These are phyloP conservation scores for Triangularia setosa DNA, from an alignment of 2,329 filamentous ascomycete species.

Conservation along the genomic window DNA sequence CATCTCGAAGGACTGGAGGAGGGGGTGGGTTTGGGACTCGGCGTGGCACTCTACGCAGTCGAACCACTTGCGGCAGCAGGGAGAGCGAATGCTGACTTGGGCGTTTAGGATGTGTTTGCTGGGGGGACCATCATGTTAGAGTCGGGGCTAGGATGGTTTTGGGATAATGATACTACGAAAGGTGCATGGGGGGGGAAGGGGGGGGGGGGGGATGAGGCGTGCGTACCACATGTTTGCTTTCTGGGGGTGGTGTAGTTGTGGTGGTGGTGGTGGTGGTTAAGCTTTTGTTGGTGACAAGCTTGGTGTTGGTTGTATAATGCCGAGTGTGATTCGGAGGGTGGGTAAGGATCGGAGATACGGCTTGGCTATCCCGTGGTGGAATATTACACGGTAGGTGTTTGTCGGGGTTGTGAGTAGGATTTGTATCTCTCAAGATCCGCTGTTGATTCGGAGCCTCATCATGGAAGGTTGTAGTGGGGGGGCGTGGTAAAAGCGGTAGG, in stretches of 20 bases:
- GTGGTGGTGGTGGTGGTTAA: neutral
- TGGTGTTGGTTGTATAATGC: neutral
- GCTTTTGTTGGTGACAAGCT: neutral
- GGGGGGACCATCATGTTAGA: slow-evolving; percentile 9
- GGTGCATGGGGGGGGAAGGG: too few relatives aligned
- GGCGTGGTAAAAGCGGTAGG: neutral
- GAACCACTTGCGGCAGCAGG: slow-evolving; percentile 98
- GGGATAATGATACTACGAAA: too few relatives aligned
- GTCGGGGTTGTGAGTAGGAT: neutral
- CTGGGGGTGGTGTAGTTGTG: neutral
- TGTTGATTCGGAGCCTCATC: neutral
- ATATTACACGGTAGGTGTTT: too few relatives aligned
- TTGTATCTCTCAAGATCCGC: neutral
- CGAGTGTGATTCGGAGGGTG: neutral
- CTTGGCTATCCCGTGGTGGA: neutral
- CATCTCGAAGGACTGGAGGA: slow-evolving; percentile 81
- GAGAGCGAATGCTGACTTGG: slow-evolving; percentile 91
- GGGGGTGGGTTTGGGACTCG: slow-evolving; percentile 72
- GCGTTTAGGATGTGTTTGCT: slow-evolving; percentile 99
- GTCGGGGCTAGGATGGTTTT: too few relatives aligned
- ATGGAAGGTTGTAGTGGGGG: neutral
- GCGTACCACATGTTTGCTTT: slow-evolving; percentile 28
- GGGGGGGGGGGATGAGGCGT: neutral
- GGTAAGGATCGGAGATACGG: neutral
- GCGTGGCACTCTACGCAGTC: slow-evolving; percentile 94